A percentile compares a stretch with the other conserved stretches of the same genome.
phyloP scores from a whole-genome alignment of 371 early-diverging fungal genomes.

The Choanephora cucurbitarum region DNA sequence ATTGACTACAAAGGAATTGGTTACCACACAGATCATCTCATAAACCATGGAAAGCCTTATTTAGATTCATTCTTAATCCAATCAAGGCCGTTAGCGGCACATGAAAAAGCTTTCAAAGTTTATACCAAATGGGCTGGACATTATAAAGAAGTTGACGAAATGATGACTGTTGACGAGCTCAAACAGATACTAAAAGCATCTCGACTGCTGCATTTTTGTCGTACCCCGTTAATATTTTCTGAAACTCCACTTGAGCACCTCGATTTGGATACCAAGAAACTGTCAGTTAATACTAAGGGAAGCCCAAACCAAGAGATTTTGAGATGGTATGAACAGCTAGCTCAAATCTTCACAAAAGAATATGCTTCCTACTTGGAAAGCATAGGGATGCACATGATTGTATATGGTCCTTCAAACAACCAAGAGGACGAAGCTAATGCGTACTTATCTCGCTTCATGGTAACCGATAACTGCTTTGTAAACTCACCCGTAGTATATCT shows the following conservation, averaged over 20 bases:
- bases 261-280: constrained; percentile 7
- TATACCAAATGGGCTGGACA: constrained; percentile 67
- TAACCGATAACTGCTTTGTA: constrained; percentile 32
- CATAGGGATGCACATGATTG: constrained; percentile 70
- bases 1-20: constrained; percentile 26
- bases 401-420: constrained; percentile 30
- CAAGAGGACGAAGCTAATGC: constrained; percentile 29
- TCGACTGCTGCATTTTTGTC: constrained; percentile 64
- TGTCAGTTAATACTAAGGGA: constrained; percentile 11
- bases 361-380: constrained; percentile 70
- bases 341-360: constrained; percentile 61
- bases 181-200: constrained; percentile 64
- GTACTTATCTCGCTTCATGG: constrained; percentile 35
- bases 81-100: constrained; percentile 59
- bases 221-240: constrained; percentile 64
- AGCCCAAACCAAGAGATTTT: constrained; percentile 24
- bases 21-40: constrained; percentile 51
- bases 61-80: constrained; percentile 54
- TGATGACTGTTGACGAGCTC: constrained; percentile 57
- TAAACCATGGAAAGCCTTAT: constrained; percentile 62
- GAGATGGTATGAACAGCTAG: constrained; percentile 62
- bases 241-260: constrained; percentile 20
- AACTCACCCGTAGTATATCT: constrained; percentile 67
- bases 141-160: constrained; percentile 39
- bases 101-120: constrained; percentile 65